These are phyloP conservation scores for Leucocoprinus sp. DNA, from an alignment of 768 basidiomycete species.

Conservation along the genomic window DNA sequence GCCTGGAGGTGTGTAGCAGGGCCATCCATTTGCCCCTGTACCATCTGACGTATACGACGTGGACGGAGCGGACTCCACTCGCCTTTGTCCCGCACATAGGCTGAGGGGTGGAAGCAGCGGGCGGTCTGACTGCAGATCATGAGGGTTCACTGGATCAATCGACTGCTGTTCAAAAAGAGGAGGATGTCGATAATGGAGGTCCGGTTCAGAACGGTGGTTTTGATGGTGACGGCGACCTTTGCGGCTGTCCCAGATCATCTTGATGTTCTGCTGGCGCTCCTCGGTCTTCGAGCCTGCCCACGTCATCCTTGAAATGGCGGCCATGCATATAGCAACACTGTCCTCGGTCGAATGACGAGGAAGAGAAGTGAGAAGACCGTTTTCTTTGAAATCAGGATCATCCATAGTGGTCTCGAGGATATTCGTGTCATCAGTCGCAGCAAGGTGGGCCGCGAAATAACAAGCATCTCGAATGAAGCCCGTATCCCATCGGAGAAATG, in stretches of 20 bases:
- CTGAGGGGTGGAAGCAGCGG: constrained; percentile 41
- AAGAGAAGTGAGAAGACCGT: constrained; percentile 22
- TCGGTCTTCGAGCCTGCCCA: constrained; percentile 76
- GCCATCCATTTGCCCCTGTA: constrained; percentile 43
- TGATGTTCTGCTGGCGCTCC: constrained; percentile 59
- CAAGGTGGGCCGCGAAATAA: constrained; percentile 76
- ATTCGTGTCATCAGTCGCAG: constrained; percentile 55
- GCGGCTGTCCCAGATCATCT: constrained; percentile 41
- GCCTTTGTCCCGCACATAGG: constrained; percentile 27
- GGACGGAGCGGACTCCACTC: constrained; percentile 43
- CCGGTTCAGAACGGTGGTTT: constrained; percentile 12
- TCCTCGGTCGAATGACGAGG: constrained; percentile 31
- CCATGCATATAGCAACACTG: constrained; percentile 49
- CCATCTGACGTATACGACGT: constrained; percentile 43
- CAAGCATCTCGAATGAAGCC: constrained; percentile 84
- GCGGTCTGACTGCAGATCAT: constrained; percentile 26
- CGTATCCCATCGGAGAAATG: constrained; percentile 80
- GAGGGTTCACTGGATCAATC: constrained; percentile 19
- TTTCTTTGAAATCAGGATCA: constrained; percentile 26
- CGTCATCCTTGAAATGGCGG: constrained; percentile 71
- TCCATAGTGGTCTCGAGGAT: constrained; percentile 25
- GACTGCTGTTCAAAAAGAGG: constrained; percentile 8
- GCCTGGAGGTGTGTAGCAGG: constrained; percentile 54
- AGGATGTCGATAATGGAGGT: constrained; percentile 11
- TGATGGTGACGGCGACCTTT: constrained; percentile 26